phyloP scores from a whole-genome alignment of 148 eudicot species.

The Rhododendron simsii region DNA sequence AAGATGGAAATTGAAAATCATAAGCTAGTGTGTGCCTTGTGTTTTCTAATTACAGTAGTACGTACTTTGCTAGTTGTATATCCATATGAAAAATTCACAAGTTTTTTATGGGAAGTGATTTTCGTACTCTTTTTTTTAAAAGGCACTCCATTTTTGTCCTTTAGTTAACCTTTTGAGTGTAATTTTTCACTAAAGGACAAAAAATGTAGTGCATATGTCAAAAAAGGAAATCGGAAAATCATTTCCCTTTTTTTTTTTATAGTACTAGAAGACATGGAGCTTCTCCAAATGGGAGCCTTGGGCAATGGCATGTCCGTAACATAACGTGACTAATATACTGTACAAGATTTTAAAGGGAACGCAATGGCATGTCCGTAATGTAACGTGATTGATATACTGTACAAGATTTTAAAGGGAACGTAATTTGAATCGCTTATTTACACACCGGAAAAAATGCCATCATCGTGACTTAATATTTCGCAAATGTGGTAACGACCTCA shows the following conservation, averaged over 20 bases:
- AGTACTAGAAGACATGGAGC: not conserved
- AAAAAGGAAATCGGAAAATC: no score
- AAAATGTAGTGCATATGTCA: not conserved
- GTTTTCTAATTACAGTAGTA: not conserved
- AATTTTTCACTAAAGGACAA: no score
- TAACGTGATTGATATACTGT: not conserved
- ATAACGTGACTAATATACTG: not conserved
- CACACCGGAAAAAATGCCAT: not conserved
- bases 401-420: not conserved
- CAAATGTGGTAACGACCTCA: no score
- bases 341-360: not conserved
- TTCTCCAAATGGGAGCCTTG: not conserved
- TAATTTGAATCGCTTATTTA: no score
- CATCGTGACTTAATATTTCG: no score
- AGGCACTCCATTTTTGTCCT: no score
- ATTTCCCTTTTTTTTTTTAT: not conserved
- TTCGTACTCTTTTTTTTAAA: no score
- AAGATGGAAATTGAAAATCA: not conserved
- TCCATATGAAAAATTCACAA: not conserved
- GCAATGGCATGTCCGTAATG: not conserved
- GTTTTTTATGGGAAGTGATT: no score
- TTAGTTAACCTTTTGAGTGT: not conserved
- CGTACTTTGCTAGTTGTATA: not conserved
- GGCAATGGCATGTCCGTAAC: not conserved
- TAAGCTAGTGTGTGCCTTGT: not conserved